Evolutionary conservation across 2,329 filamentous ascomycete species (phyloP), one percentile per base, ranked within the genome.

Genomic region (Drechslerella dactyloides): DNA sequence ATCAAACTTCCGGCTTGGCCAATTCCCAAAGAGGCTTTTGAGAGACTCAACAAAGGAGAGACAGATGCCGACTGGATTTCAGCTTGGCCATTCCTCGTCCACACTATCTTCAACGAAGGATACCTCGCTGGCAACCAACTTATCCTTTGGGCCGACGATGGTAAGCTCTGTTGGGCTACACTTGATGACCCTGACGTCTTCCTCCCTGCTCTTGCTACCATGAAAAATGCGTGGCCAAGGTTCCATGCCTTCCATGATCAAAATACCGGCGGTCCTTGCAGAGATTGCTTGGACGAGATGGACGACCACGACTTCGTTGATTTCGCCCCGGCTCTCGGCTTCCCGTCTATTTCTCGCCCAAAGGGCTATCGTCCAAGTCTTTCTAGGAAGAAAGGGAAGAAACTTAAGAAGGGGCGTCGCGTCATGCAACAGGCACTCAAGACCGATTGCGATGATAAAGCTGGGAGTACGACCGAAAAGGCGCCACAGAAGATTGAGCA

Each of bases 81-180:
- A 2, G 57, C 61, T 15, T 42, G 24, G 23, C 50, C 37, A 1
- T 40, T 44, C 21, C 19, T 72, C 11, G 50, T 37, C 23, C 19
- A 44, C 7, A 65, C 54, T 7, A 44, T 72, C 10, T 48, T 65
- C 30, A 58, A 72, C 13, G 50, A 50, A 23, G 4, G 30, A 17
- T 37, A 54, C 10, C 24, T 60, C 15, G 19, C 42, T 1, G 60
- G 48, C 0, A 61, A 48, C 13, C 48, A 54, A 13, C 4, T 72
- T 7, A 15, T 55, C 19, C 23, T 72, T 7, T 72, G 68, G 68
- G n/a, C 56, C 19, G 50, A 65, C 0, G 42, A 65, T 8, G 54
- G 42, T 1, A 58, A 65, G n/a, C 42, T 72, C 2, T 55, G 51
- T n/a, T 72, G 68, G 68, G 68, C 35, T 6, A 65, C 52, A 1